These are phyloP conservation scores for Luffa aegyptiaca DNA, from an alignment of 306 rosid species.

Conservation along the genomic window DNA sequence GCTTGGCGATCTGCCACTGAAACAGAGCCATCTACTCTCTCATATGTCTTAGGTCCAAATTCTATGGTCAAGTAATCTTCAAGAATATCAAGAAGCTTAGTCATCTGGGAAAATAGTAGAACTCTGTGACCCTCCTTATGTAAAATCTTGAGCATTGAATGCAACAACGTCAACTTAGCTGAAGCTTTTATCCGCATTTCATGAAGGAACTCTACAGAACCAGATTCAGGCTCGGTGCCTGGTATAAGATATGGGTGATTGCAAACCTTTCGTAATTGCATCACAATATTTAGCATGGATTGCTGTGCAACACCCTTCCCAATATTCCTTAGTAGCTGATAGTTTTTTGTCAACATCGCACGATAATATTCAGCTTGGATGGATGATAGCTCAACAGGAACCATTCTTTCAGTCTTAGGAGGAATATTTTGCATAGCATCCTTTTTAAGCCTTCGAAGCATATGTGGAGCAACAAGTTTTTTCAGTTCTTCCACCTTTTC, in stretches of 20 bases:
- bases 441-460: constrained; percentile 97
- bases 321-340: constrained; percentile 83
- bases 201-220: constrained; percentile 87
- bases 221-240: constrained; percentile 97
- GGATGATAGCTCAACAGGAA: constrained; percentile 97
- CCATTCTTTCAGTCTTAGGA: constrained; percentile 99
- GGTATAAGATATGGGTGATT: constrained; percentile 99
- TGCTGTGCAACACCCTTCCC: constrained; percentile 97
- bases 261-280: constrained; percentile 98
- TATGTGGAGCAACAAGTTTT: constrained; percentile 98
- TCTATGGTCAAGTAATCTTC: constrained; percentile 86
- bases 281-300: constrained; percentile 94
- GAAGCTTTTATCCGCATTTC: constrained; percentile 99
- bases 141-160: constrained; percentile 87
- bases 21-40: constrained; percentile 98
- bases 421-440: constrained; percentile 99
- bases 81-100: constrained; percentile 94
- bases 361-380: constrained; percentile 99
- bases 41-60: constrained; percentile 95
- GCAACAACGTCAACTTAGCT: constrained; percentile 88
- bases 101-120: constrained; percentile 97
- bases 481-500: constrained; percentile 95
- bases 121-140: constrained; percentile 85
- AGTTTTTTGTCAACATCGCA: constrained; percentile 97
- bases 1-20: constrained; percentile 92